Evolutionary conservation across 768 basidiomycete genomes (phyloP).

Genomic region (Austroboletus festivus): DNA sequence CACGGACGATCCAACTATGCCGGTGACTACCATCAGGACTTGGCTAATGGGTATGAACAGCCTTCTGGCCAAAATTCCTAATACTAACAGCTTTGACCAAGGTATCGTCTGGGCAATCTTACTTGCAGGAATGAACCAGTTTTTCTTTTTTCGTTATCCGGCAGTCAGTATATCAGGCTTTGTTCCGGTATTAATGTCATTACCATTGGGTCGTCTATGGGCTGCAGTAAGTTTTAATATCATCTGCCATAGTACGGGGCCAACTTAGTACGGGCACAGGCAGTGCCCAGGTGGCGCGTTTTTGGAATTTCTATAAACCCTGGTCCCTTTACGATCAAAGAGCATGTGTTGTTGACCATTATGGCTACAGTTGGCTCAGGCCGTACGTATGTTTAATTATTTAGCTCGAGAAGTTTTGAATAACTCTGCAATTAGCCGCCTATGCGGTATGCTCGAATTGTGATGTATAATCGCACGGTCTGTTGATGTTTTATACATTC

Average conservation of each 20-base stretch:
- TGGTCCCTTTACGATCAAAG: constrained; percentile 76
- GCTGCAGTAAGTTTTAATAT: constrained; percentile 42
- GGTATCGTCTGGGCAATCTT: constrained; percentile 51
- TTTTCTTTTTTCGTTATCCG: constrained; percentile 73
- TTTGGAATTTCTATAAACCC: constrained; percentile 67
- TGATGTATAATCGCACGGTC: background rate
- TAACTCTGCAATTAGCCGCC: constrained; percentile 31
- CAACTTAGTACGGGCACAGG: constrained; percentile 15
- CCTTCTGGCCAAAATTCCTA: accelerated
- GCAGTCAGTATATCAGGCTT: constrained; percentile 40
- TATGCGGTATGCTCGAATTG: constrained; percentile 37
- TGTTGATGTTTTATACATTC: background rate
- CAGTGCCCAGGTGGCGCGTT: constrained; percentile 49
- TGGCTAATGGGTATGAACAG: constrained; percentile 49
- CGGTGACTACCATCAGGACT: constrained; percentile 53
- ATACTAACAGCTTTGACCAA: constrained; percentile 4
- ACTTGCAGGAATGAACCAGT: constrained; percentile 73
- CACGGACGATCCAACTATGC: constrained; percentile 66
- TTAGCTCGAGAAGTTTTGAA: background rate
- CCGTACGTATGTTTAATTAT: constrained; percentile 16
- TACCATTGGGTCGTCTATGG: constrained; percentile 67
- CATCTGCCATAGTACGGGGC: too few relatives aligned
- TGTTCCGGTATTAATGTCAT: constrained; percentile 66
- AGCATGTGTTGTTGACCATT: constrained; percentile 64
- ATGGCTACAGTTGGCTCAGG: constrained; percentile 50